Evolutionary conservation across 228 moss, liverwort and hornwort species (phyloP).

Genomic region (Sphagnum fallax): DNA sequence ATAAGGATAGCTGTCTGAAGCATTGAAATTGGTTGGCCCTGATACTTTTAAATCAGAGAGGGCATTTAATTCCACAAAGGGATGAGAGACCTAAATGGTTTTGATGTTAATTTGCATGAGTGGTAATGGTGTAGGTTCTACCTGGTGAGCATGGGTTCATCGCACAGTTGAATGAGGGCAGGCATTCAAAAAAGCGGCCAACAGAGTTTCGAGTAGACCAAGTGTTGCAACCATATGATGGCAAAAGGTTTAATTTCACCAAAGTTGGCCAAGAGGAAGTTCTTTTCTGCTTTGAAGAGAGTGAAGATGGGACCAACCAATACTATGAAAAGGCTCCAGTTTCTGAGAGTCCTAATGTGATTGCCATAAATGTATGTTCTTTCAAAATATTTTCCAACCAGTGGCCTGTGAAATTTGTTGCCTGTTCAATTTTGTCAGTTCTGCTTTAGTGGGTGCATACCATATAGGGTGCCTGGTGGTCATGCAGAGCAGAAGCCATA

Average conservation of each 20-base stretch:
- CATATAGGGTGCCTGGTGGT: too few species aligned
- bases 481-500: too few species aligned
- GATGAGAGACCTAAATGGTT: too few species aligned
- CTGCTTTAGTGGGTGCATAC: too few species aligned
- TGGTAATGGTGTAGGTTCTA: conserved; percentile 39
- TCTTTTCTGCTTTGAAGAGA: conserved; percentile 70
- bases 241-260: conserved; percentile 78
- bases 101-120: too few species aligned
- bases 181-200: conserved; percentile 74
- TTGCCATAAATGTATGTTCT: conserved; percentile 67
- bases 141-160: conserved; percentile 71
- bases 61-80: too few species aligned
- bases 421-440: too few species aligned
- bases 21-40: too few species aligned
- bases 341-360: conserved; percentile 50
- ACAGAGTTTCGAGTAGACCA: conserved; percentile 86
- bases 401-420: too few species aligned
- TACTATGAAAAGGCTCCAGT: conserved; percentile 42
- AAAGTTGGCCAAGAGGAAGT: conserved; percentile 74
- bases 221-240: conserved; percentile 76
- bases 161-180: conserved; percentile 87
- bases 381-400: too few species aligned
- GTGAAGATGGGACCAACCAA: conserved; percentile 28
- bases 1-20: too few species aligned
- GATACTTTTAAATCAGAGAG: too few species aligned